Evolutionary conservation across 108 stramenopile species (phyloP), one percentile per base, ranked within the genome.

Genomic region (Skeletonema tropicum): DNA sequence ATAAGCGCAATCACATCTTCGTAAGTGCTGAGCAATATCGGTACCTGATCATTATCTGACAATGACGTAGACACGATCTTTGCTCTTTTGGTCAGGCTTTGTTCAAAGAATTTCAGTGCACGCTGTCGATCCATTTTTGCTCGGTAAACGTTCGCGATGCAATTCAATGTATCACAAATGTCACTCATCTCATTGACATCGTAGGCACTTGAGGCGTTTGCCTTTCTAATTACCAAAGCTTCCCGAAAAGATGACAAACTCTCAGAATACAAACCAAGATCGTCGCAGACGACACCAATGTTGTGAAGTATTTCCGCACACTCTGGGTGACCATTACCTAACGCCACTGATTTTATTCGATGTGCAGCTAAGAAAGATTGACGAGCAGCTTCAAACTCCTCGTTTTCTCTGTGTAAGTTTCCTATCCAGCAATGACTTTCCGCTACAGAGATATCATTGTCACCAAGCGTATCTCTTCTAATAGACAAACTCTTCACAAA

Each of bases 341-440:
- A 52, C 1, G 77, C 33, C 33, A 60, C 21, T 35, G 73, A 80
- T 68, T 85, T 87, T 17, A 72, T 77, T 10, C 39, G 42, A 59
- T 69, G 82, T 10, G 86, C 86, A 31, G 21, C 48, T 38, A 69
- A 26, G 55, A 87, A 87, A 15, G 73, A 79, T 30, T 79, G 60
- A 36, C 71, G 74, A 21, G 86, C 86, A 33, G 75, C 80, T 4
- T 68, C 55, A 23, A 68, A 71, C 30, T 71, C 60, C 26, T 71
- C 73, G 19, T 68, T 66, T 52, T 84, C 83, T 58, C 86, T 66
- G 58, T 87, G 74, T 15, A 87, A 77, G 15, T 85, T 87, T 14
- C 86, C 86, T n/a, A 87, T 79, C 86, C 86, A 86, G 15, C 86
- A 80, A 4, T 73, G 46, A 21, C 79, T 86, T 23, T 86, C 83